Conservation (phyloP, 352 stramenopile genomes). For the Phytopythium kandeliae region DNA sequence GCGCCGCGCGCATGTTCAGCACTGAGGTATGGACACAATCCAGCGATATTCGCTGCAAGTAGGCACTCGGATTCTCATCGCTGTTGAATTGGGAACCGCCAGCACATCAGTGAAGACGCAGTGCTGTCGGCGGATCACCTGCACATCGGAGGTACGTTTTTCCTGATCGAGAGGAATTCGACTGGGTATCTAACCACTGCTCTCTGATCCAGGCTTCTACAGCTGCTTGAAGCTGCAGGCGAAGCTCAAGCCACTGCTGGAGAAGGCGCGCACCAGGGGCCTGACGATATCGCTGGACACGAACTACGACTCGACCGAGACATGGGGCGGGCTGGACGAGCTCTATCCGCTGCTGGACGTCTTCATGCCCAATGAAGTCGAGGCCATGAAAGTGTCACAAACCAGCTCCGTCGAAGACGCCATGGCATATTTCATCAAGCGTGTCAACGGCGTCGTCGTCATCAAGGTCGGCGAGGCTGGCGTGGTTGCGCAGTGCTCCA, state of each 20-base stretch:
- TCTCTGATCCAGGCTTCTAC: conserved; percentile 43
- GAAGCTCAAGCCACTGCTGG: conserved; percentile 51
- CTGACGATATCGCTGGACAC: conserved; percentile 80
- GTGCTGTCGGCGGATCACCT: conserved; percentile 56
- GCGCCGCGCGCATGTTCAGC: conserved; percentile 51
- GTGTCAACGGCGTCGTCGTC: conserved; percentile 44
- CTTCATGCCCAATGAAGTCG: conserved; percentile 81
- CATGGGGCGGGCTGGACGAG: conserved; percentile 53
- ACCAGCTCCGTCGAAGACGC: conserved; percentile 43
- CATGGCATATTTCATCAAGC: conserved; percentile 38
- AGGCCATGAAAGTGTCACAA: conserved; percentile 63
- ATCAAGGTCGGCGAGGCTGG: conserved; percentile 68
- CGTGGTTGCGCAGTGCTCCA: conserved; percentile 39
- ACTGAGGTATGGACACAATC: conserved; percentile 30
- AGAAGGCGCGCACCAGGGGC: conserved; percentile 47
- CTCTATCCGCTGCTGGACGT: conserved; percentile 69
- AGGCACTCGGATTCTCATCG: too few species aligned
- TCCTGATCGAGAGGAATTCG: too few species aligned
- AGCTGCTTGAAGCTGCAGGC: conserved; percentile 56
- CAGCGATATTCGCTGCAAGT: too few species aligned
- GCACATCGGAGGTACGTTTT: conserved; percentile 61
- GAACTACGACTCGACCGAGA: conserved; percentile 75
- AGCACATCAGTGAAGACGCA: conserved; percentile 62
- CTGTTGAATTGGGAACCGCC: too few species aligned
- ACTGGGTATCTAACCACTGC: conserved; percentile 8